Base-by-base conservation (phyloP, 1,284 basidiomycete genomes). In the Ustilago trichophora region DNA sequence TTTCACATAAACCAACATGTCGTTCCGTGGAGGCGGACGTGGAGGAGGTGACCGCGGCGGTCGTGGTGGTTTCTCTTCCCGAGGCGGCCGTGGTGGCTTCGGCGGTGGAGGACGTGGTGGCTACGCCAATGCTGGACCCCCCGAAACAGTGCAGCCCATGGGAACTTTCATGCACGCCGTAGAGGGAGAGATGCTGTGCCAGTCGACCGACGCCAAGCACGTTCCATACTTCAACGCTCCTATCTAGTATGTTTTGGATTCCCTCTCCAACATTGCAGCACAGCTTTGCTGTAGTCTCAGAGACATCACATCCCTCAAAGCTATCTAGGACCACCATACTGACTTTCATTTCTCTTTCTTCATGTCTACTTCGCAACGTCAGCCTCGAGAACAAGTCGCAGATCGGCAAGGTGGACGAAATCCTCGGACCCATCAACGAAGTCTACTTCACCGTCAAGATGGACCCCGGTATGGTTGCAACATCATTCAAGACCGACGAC, bases 161-260 rank as follows among this genome's bases (percentile, higher is more conserved):
- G 79, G 79, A 21, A 57, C 72, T 32, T 80, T 81, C 55, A 52
- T 76, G 40, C 79, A 98, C 82, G 91, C 94, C 18, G 94, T 97
- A 42, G 96, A 99, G 85, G 92, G 92, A 65, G 95, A 99, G 83
- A 98, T 99, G 95, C 85, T 98, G 53, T 99, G 96, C 83, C 85
- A 89, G 10, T 92, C 93, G 11, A 84, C 88, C 31, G 87, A 93
- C 81, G 84, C 64, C 9, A 59, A 75, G 56, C 75, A 83, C 75
- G 83, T 99, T 13, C 96, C 96, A 0, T 96, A 96, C 84, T 99
- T 99, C 86, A 99, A 99, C 83, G 95, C 96, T 0, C 95, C 96
- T 49, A 96, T 99, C 82, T 99, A 97, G 74, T 79, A 64, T 36
- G 77, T 72, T n/a, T n/a, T n/a, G n/a, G n/a, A n/a, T n/a, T n/a